These are phyloP conservation scores for Dictyostelium intermedium DNA, from an alignment of 78 protist genomes.

Conservation along the genomic window DNA sequence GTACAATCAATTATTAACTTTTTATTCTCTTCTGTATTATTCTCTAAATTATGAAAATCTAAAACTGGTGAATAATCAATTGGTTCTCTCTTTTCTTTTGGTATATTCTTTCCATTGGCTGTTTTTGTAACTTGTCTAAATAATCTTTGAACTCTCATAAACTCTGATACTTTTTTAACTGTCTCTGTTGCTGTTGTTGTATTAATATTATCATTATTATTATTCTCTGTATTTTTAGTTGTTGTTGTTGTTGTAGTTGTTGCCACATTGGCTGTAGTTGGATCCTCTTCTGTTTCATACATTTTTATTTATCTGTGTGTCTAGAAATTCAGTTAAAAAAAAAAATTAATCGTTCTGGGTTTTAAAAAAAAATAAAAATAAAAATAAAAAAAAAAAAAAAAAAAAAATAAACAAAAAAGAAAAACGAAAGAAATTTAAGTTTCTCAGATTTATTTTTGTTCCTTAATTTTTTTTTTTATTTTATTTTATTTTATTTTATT, in stretches of 20 bases:
- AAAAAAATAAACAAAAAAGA: not conserved
- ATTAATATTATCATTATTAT: not conserved
- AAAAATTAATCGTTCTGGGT: not conserved
- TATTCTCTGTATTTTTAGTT: not conserved
- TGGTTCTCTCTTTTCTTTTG: conserved; percentile 68
- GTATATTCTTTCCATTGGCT: conserved; percentile 40
- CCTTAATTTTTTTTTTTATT: not conserved
- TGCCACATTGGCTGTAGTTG: not conserved
- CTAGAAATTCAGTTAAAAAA: not conserved
- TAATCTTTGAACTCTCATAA: conserved; percentile 65
- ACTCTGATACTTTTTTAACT: conserved; percentile 44
- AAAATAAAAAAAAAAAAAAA: not conserved
- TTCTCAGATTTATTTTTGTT: not conserved
- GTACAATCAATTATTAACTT: conserved; percentile 40
- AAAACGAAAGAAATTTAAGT: not conserved
- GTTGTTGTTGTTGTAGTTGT: not conserved
- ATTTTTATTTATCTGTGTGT: not conserved
- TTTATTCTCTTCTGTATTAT: conserved; percentile 27
- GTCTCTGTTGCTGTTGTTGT: not conserved
- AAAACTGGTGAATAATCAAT: conserved; percentile 51
- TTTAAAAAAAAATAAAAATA: not conserved
- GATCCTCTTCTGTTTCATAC: conserved; percentile 54
- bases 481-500: not conserved
- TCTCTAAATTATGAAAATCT: conserved; percentile 41
- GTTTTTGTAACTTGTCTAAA: conserved; percentile 64